Percentiles rank a stretch among this genome's conserved stretches.
Evolutionary conservation across 140 eudicot genomes (phyloP).

Genomic region (Stevia rebaudiana): DNA sequence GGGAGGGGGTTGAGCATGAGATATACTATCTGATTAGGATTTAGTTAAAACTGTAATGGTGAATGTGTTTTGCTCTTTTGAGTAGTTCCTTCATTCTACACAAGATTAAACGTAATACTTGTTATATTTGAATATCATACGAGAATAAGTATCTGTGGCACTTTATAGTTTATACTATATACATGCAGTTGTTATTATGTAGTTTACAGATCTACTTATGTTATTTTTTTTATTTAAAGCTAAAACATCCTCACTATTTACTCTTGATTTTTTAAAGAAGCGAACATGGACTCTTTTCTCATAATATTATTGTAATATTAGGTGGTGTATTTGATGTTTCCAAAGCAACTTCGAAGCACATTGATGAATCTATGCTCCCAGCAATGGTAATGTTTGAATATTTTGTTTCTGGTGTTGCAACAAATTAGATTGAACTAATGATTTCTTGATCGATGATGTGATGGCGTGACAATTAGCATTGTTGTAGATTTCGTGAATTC

Average conservation of each 20-base stretch:
- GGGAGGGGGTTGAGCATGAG: not conserved
- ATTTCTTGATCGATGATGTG: slow-evolving; percentile 2
- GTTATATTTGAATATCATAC: not conserved
- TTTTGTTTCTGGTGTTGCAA: slow-evolving; percentile 19
- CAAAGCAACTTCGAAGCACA: slow-evolving; percentile 43
- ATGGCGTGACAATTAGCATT: not conserved
- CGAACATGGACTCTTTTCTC: not conserved
- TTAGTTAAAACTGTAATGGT: not conserved
- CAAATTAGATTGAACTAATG: slow-evolving; percentile 1
- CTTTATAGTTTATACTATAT: not conserved
- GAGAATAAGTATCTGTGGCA: not conserved
- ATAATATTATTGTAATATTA: slow-evolving; percentile 24
- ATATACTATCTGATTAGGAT: slow-evolving; percentile 12
- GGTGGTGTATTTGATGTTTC: slow-evolving; percentile 83
- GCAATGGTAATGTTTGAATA: slow-evolving; percentile 48
- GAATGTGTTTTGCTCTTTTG: not conserved
- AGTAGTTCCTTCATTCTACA: not conserved
- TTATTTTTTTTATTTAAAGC: not conserved
- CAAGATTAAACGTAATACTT: not conserved
- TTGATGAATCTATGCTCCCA: slow-evolving; percentile 49
- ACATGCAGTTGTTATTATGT: not conserved
- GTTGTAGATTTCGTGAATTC: slow-evolving; percentile 11
- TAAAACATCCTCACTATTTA: not conserved
- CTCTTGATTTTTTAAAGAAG: not conserved
- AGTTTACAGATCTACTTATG: not conserved